These are phyloP conservation scores for Canavalia gladiata DNA, from an alignment of 306 rosid genomes.

Conservation along the genomic window DNA sequence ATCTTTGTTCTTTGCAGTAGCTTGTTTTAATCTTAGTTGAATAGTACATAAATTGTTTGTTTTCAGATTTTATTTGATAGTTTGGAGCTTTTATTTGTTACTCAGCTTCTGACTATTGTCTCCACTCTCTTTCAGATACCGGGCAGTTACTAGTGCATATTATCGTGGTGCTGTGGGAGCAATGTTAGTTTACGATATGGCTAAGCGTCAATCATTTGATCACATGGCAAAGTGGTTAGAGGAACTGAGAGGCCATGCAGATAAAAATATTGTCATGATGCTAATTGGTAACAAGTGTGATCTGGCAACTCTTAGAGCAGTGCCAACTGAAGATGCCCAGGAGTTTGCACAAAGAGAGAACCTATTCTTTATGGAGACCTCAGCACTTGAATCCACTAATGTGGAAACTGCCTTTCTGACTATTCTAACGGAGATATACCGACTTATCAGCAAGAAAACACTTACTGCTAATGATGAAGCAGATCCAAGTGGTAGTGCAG, in stretches of 20 bases:
- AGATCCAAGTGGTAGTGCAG: conserved; percentile 62
- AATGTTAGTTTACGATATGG: conserved; percentile 89
- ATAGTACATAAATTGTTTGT: background rate
- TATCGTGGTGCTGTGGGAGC: conserved; percentile 98
- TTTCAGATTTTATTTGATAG: conserved; percentile 13
- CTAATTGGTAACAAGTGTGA: conserved; percentile 90
- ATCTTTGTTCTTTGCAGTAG: conserved; percentile 12
- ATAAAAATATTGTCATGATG: conserved; percentile 84
- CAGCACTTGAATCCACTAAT: conserved; percentile 88
- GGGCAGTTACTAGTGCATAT: conserved; percentile 95
- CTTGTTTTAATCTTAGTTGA: conserved; percentile 12
- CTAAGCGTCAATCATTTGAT: conserved; percentile 87
- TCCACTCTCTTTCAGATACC: conserved; percentile 59
- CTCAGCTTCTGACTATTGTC: conserved; percentile 20
- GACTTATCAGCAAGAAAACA: conserved; percentile 74
- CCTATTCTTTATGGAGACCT: conserved; percentile 92
- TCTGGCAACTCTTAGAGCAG: conserved; percentile 79
- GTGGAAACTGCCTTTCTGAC: conserved; percentile 89
- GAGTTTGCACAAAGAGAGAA: conserved; percentile 93
- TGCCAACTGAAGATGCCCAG: conserved; percentile 90
- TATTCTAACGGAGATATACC: conserved; percentile 77
- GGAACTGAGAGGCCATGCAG: conserved; percentile 88
- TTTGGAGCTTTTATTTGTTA: conserved; percentile 16
- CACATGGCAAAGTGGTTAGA: conserved; percentile 93
- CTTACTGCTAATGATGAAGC: conserved; percentile 66